Base-by-base conservation (phyloP, 2,329 filamentous ascomycete genomes). In the Cercospora zeina region DNA sequence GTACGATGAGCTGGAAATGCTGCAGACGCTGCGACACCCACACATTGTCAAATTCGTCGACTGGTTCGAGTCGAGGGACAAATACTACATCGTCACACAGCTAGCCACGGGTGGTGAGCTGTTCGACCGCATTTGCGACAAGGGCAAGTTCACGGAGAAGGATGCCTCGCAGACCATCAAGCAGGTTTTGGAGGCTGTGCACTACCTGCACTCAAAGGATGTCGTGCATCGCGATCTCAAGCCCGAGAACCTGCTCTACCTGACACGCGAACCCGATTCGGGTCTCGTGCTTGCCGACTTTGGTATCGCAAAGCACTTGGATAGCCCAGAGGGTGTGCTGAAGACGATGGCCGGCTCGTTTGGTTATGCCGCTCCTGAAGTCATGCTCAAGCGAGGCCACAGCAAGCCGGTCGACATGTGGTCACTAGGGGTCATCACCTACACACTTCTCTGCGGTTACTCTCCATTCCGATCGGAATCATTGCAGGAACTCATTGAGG, bases 351-450 rank as follows among this genome's bases (percentile, higher is more conserved):
- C 95, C 47, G 95, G 95, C 47, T 97, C 95, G 0, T 97, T 99
- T 74, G 95, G 95, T 59, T 99, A 99, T 73, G 95, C 95, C 19
- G 95, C 95, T 1, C 95, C 95, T 8, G 95, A 99, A 77, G 93
- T 99, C 63, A 99, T 99, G 95, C 83, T 96, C 67, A 97, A 97
- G 82, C 88, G 91, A 74, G 95, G 95, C 19, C 96, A 99, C 76
- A 95, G 95, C 75, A 99, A 97, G 78, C 91, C 95, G 4, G 95
- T 97, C 34, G 95, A 99, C 75, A 96, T 99, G 91, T 99, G 95
- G 95, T 97, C 95, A 2, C 85, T 99, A 78, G 95, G 95, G 65
- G 95, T 99, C 72, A 99, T 99, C 73, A 97, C 95, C 45, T 99
- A 99, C 79, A 99, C 95, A 14, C 83, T 99, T 30, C 89, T 99